Evolutionary conservation across 2,329 filamentous ascomycete species (phyloP).

Genomic region (Salinomyces thailandicus): DNA sequence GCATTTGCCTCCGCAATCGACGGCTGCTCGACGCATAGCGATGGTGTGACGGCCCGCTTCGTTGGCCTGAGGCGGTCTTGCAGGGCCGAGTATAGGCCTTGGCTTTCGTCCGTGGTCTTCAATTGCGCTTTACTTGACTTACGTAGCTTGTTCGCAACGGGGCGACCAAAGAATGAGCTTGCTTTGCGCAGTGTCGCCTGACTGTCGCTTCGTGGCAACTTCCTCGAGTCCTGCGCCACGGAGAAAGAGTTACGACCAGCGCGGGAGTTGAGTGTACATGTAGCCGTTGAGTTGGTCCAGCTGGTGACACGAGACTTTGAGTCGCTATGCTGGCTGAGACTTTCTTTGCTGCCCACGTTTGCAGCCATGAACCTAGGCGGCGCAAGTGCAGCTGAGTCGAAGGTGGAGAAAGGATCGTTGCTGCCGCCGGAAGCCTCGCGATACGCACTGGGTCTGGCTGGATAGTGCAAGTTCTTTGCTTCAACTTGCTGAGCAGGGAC

Average conservation of each 20-base stretch:
- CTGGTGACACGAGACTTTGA: slow-evolving; percentile 60
- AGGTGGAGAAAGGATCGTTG: slow-evolving; percentile 13
- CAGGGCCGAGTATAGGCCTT: slow-evolving; percentile 54
- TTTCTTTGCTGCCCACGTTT: slow-evolving; percentile 34
- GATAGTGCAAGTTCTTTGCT: slow-evolving; percentile 24
- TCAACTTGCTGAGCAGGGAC: slow-evolving; percentile 43
- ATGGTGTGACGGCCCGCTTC: slow-evolving; percentile 3
- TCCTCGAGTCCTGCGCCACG: slow-evolving; percentile 6
- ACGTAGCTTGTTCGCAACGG: slow-evolving; percentile 19
- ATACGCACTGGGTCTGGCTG: slow-evolving; percentile 3
- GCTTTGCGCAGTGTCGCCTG: slow-evolving; percentile 17
- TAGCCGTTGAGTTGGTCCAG: slow-evolving; percentile 56
- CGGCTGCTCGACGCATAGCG: neutral
- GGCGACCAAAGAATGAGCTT: slow-evolving; percentile 23
- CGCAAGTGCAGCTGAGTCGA: slow-evolving; percentile 15
- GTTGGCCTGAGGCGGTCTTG: slow-evolving; percentile 36
- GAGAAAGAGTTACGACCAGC: slow-evolving; percentile 1
- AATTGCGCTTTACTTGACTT: slow-evolving; percentile 20
- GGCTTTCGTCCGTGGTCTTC: slow-evolving; percentile 39
- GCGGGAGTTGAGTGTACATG: slow-evolving; percentile 42
- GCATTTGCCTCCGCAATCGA: slow-evolving; percentile 2
- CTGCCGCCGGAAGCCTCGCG: neutral
- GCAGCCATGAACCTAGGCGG: slow-evolving; percentile 17
- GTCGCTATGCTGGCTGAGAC: slow-evolving; percentile 33
- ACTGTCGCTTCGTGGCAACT: slow-evolving; percentile 10